phyloP scores from a whole-genome alignment of 495 filamentous ascomycete genomes.

The Trichoderma virens region DNA sequence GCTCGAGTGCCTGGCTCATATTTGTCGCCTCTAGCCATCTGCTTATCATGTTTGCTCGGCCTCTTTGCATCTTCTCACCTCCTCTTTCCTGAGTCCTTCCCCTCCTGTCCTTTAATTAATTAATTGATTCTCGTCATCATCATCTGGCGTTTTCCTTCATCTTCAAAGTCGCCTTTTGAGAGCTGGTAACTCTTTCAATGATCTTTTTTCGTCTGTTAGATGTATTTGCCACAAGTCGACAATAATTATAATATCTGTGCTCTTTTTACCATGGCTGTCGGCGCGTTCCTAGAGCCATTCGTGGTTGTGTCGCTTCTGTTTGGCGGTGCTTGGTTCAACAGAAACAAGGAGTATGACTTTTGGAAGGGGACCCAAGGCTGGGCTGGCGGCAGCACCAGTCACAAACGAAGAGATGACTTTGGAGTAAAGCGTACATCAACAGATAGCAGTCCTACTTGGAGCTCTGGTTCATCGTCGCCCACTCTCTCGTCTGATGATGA shows the following conservation, averaged over 20 bases:
- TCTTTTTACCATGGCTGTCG: constrained; percentile 21
- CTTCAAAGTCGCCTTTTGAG: background rate
- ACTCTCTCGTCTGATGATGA: background rate
- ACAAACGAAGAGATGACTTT: constrained; percentile 8
- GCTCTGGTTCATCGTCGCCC: background rate
- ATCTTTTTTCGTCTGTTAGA: background rate
- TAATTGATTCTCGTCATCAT: background rate
- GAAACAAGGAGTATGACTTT: constrained; percentile 18
- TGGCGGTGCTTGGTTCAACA: constrained; percentile 27
- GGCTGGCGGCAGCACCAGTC: background rate
- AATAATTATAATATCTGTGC: constrained; percentile 8
- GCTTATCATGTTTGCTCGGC: background rate
- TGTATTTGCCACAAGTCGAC: constrained; percentile 7
- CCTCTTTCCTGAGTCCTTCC: background rate
- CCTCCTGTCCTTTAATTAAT: background rate
- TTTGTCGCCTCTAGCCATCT: background rate
- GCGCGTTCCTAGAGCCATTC: constrained; percentile 27
- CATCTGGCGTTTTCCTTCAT: background rate
- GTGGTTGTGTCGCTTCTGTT: constrained; percentile 26
- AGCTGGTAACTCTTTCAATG: background rate
- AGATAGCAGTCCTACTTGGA: background rate
- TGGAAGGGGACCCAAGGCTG: background rate
- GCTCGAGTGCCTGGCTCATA: background rate
- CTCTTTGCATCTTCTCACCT: background rate
- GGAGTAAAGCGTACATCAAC: background rate